Evolutionary conservation across 345 rosid genomes (phyloP).

Genomic region (Mallotus nudiflorus): DNA sequence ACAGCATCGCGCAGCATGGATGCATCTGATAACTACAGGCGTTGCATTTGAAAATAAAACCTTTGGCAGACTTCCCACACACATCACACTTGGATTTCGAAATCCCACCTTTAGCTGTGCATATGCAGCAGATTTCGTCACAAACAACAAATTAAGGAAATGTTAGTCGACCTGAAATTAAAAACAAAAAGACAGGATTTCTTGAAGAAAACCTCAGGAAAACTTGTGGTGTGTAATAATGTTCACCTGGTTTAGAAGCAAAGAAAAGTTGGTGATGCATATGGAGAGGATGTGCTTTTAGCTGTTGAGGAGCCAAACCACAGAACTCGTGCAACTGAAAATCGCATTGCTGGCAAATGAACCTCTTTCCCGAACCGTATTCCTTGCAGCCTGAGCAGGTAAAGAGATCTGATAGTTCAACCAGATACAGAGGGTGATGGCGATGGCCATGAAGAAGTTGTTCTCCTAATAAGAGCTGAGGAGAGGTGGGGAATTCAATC

Average conservation of each 20-base stretch:
- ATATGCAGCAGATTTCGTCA: neutral
- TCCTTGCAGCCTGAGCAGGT: slow-evolving; percentile 80
- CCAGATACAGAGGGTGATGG: slow-evolving; percentile 49
- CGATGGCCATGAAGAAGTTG: slow-evolving; percentile 63
- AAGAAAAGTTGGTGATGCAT: slow-evolving; percentile 60
- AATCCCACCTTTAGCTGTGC: slow-evolving; percentile 60
- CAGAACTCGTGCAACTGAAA: slow-evolving; percentile 88
- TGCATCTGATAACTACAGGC: slow-evolving; percentile 78
- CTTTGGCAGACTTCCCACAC: slow-evolving; percentile 64
- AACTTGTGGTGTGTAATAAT: neutral
- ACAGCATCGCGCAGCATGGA: slow-evolving; percentile 79
- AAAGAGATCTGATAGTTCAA: slow-evolving; percentile 54
- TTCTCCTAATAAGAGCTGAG: slow-evolving; percentile 48
- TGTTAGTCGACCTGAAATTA: neutral
- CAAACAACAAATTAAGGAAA: neutral
- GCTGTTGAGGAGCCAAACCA: slow-evolving; percentile 55
- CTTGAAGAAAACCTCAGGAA: neutral
- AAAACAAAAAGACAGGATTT: neutral
- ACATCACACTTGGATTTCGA: slow-evolving; percentile 67
- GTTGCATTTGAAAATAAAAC: slow-evolving; percentile 66
- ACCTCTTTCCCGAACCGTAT: slow-evolving; percentile 71
- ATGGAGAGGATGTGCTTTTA: slow-evolving; percentile 68
- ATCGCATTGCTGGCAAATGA: slow-evolving; percentile 66
- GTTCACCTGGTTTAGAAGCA: slow-evolving; percentile 61
- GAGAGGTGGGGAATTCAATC: slow-evolving; percentile 57